Conservation (phyloP, 108 stramenopile species). For the Aurantiochytrium sp. region DNA sequence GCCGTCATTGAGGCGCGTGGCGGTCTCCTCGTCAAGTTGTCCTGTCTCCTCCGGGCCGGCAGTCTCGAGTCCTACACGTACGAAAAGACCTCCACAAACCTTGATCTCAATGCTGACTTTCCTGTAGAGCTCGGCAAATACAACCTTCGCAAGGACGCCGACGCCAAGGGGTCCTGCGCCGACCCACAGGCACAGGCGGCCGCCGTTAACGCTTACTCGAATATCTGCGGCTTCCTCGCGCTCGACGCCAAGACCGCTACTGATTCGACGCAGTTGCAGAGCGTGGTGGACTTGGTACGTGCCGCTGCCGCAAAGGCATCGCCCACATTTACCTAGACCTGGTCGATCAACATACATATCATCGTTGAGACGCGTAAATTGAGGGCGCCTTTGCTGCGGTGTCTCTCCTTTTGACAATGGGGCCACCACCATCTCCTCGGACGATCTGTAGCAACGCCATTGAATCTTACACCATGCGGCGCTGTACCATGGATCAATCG, state of each 20-base stretch:
- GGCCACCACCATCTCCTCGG: no score
- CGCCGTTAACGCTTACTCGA: conserved; percentile 49
- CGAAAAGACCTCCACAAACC: conserved; percentile 37
- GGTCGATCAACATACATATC: no score
- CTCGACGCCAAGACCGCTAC: conserved; percentile 44
- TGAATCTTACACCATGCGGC: no score
- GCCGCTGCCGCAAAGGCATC: not conserved
- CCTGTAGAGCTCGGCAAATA: conserved; percentile 44
- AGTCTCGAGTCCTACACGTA: conserved; percentile 41
- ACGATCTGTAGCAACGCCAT: no score
- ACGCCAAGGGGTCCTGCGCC: not conserved
- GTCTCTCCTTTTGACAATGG: no score
- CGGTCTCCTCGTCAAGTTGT: conserved; percentile 45
- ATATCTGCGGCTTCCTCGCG: conserved; percentile 53
- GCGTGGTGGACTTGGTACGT: not conserved
- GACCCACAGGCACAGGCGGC: conserved; percentile 19
- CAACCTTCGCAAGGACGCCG: conserved; percentile 24
- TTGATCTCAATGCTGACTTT: conserved; percentile 42
- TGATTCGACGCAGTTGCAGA: not conserved
- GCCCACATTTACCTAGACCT: not conserved
- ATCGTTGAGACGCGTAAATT: no score
- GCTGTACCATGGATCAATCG: no score
- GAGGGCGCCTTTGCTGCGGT: no score
- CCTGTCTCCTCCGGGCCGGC: conserved; percentile 2
- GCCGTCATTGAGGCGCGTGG: conserved; percentile 52